Evolutionary conservation across 345 rosid species (phyloP), one percentile per base, ranked within the genome.

Genomic region (Brassica cretica): DNA sequence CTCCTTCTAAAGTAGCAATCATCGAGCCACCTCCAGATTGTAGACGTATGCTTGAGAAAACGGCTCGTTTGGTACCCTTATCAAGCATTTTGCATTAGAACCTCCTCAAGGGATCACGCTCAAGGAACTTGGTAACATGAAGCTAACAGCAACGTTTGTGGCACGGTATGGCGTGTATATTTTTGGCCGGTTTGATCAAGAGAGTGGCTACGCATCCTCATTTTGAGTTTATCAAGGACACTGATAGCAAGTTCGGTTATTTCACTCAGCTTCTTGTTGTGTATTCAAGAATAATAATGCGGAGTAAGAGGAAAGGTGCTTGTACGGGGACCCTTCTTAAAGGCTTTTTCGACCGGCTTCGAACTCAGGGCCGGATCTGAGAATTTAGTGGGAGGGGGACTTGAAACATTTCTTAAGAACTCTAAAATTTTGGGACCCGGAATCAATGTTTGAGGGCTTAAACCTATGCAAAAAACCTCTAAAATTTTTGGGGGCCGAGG

Each of bases 131-230:
- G 64, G 5, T 32, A 0, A 30, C 1, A 16, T 70, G 2, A 70
- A 69, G 27, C 44, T 69, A 6, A 51, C 63, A 15, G 29, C 44
- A 5, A 44, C 29, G 62, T 69, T 69, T 69, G 63, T 69, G 27
- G 27, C n/a, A 5, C 27, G 39, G 0, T 68, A 51, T 9, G 63
- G 30, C 30, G 1, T 16, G 30, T 25, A 1, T 10, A 21, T 59
- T 21, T 12, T 55, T 7, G 25, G 11, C 5, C 11, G 14, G 12
- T 58, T 58, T 9, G 29, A 21, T 21, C n/a, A 9, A 4, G n/a
- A 59, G n/a, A 59, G 30, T 21, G 63, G 14, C 5, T 11, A 3
- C 27, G 5, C 5, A 59, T 14, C 30, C 63, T 55, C 61, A 18
- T 10, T 21, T 56, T 24, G 30, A 55, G 63, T 24, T 56, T 51